Evolutionary conservation across 2,329 filamentous ascomycete species (phyloP).

Genomic region (Fusarium bulbicola): DNA sequence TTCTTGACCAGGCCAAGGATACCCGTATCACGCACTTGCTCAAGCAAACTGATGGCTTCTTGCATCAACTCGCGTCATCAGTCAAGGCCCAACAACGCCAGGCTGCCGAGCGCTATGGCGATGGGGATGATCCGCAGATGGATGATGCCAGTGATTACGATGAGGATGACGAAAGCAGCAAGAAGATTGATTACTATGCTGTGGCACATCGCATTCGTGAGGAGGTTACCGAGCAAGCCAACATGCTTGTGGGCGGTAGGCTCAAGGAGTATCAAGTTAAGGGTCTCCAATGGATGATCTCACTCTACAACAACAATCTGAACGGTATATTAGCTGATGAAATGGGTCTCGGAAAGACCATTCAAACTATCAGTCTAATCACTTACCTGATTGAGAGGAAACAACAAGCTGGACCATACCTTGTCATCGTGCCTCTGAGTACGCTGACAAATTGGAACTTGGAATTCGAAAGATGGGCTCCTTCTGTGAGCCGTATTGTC

Average conservation of each 20-base stretch:
- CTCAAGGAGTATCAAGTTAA: constrained; percentile 99
- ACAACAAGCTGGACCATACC: constrained; percentile 87
- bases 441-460: constrained; percentile 98
- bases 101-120: constrained; percentile 80
- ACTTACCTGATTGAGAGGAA: constrained; percentile 98
- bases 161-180: constrained; percentile 73
- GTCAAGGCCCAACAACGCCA: constrained; percentile 94
- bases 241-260: constrained; percentile 87
- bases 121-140: constrained; percentile 60
- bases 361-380: constrained; percentile 97
- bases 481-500: constrained; percentile 83
- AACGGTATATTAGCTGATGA: constrained; percentile 99
- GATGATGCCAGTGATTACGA: constrained; percentile 73
- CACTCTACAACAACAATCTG: constrained; percentile 99
- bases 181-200: constrained; percentile 98
- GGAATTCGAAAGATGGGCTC: constrained; percentile 99
- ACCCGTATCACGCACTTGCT: constrained; percentile 98
- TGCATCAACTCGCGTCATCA: constrained; percentile 92
- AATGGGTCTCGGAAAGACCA: constrained; percentile 99
- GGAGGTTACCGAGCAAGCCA: constrained; percentile 83
- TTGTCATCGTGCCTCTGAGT: constrained; percentile 96
- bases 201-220: constrained; percentile 97
- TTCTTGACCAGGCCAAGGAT: constrained; percentile 98
- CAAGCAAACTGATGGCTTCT: constrained; percentile 96
- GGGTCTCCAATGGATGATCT: constrained; percentile 99